Percentiles rank a stretch among this genome's conserved stretches.
Evolutionary conservation across 2,329 filamentous ascomycete genomes (phyloP).

Genomic region (Sclerotiophoma versabilis): DNA sequence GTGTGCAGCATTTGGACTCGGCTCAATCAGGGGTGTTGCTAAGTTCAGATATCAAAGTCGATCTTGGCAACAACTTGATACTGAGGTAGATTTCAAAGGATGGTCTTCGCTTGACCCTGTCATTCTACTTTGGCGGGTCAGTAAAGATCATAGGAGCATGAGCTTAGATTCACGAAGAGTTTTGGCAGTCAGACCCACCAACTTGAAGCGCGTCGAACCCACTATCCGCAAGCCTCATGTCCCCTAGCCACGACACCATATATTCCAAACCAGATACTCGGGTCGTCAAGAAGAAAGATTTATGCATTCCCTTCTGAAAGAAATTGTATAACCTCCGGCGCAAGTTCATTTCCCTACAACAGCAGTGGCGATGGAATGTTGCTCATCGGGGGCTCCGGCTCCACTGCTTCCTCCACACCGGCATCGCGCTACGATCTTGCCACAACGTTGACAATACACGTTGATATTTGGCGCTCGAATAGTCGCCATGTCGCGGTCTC

Average conservation of each 20-base stretch:
- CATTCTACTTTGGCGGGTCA: neutral
- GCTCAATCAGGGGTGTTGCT: neutral
- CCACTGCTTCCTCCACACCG: neutral
- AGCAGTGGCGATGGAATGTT: neutral
- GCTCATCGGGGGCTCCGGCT: constrained; percentile 7
- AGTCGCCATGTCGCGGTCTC: neutral
- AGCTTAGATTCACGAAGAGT: constrained; percentile 7
- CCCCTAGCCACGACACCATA: constrained; percentile 9
- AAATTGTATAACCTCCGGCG: neutral
- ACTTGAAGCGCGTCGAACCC: constrained; percentile 5
- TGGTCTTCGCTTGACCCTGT: constrained; percentile 6
- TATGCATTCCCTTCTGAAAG: neutral
- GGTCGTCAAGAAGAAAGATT: constrained; percentile 6
- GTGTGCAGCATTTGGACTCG: neutral
- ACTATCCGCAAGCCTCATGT: constrained; percentile 4
- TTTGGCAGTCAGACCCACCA: constrained; percentile 15
- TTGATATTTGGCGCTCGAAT: neutral
- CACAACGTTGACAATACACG: neutral
- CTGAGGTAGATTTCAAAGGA: neutral
- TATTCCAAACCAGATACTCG: constrained; percentile 1
- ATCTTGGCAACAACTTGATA: neutral
- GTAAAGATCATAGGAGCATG: constrained; percentile 5
- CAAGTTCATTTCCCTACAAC: neutral
- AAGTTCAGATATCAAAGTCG: neutral
- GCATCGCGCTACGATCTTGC: neutral